Evolutionary conservation across 1,284 basidiomycete genomes (phyloP).

Genomic region (Heterobasidion annosum): DNA sequence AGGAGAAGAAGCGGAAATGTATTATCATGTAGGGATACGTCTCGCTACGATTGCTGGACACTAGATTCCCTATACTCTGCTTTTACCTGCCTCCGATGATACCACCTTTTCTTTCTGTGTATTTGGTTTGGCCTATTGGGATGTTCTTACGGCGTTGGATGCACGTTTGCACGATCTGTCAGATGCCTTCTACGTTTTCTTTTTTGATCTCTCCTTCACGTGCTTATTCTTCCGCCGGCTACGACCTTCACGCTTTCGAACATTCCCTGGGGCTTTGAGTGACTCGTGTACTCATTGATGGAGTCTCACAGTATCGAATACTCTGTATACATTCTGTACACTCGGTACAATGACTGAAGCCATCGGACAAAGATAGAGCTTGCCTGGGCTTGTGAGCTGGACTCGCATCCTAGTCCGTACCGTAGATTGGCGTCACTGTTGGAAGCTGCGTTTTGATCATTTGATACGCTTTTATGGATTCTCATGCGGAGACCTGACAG

Average conservation of each 20-base stretch:
- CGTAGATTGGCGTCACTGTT: too few species aligned
- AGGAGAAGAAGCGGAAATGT: constrained; percentile 50
- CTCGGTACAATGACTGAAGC: not conserved
- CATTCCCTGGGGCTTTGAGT: constrained; percentile 13
- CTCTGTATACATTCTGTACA: constrained; percentile 3
- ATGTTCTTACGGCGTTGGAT: constrained; percentile 5
- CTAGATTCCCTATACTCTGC: constrained; percentile 50
- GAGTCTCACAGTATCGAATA: constrained; percentile 9
- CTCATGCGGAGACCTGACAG: too few species aligned
- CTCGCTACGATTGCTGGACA: constrained; percentile 27
- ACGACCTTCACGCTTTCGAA: constrained; percentile 12
- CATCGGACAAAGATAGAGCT: too few species aligned
- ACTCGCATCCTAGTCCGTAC: too few species aligned
- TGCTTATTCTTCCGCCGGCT: constrained; percentile 8
- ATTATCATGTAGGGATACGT: constrained; percentile 62
- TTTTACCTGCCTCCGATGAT: constrained; percentile 54
- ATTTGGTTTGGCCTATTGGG: constrained; percentile 6
- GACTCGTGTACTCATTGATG: constrained; percentile 14
- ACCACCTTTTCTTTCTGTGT: constrained; percentile 37
- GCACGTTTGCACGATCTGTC: not conserved
- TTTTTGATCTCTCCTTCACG: not conserved
- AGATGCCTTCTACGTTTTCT: constrained; percentile 11
- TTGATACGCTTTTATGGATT: too few species aligned
- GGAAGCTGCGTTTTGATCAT: too few species aligned
- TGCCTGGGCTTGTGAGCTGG: too few species aligned